These are phyloP conservation scores for Pichia nanzhaoensis DNA, from an alignment of 805 yeast species.

Conservation along the genomic window DNA sequence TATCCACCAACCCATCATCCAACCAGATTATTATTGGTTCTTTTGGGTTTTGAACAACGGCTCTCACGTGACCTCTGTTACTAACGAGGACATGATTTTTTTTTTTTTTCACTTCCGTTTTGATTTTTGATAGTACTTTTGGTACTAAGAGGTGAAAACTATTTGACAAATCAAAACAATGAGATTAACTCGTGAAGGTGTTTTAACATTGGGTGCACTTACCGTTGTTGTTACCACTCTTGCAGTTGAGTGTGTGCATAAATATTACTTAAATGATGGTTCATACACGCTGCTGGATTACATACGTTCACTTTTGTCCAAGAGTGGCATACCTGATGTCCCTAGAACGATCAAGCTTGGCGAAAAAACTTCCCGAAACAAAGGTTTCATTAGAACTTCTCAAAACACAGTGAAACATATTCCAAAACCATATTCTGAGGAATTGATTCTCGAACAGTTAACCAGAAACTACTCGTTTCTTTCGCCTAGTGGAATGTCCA, in stretches of 20 bases:
- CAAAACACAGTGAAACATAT: slow-evolving; percentile 12
- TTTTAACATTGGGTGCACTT: slow-evolving; percentile 1
- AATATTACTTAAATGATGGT: slow-evolving; percentile 5
- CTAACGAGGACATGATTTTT: not conserved
- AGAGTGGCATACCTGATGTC: not conserved
- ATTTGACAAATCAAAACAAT: too few relatives aligned
- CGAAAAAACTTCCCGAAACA: not conserved
- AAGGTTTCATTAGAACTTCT: slow-evolving; percentile 6
- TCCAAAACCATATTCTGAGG: slow-evolving; percentile 42
- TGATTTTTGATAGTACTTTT: too few relatives aligned
- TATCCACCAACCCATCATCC: not conserved
- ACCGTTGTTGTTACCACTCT: slow-evolving; percentile 5
- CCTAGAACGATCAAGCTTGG: not conserved
- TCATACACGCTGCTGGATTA: slow-evolving; percentile 7
- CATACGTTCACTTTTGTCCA: slow-evolving; percentile 3
- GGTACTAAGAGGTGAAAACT: too few relatives aligned
- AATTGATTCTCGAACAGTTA: slow-evolving; percentile 79
- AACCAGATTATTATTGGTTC: slow-evolving; percentile 10
- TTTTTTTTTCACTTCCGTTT: not conserved
- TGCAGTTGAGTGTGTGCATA: slow-evolving; percentile 9
- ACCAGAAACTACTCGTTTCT: slow-evolving; percentile 92
- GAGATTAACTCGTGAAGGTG: not conserved
- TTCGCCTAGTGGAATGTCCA: slow-evolving; percentile 75
- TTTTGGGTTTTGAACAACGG: slow-evolving; percentile 4
- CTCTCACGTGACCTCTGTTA: not conserved